These are phyloP conservation scores for Aureobasidium uvarum DNA, from an alignment of 2,329 filamentous ascomycete genomes.

Conservation along the genomic window DNA sequence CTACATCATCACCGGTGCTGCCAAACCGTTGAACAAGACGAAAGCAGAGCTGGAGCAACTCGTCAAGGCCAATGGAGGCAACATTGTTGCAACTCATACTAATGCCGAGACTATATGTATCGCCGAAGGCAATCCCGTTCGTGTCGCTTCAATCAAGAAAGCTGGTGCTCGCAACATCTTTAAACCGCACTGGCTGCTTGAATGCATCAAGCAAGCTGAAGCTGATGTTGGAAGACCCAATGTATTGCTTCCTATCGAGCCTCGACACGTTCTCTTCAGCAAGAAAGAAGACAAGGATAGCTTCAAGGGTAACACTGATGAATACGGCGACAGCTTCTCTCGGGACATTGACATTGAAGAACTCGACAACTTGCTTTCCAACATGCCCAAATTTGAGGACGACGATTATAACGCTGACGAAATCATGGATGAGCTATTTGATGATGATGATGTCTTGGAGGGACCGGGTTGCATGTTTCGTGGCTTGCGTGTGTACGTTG, in stretches of 20 bases:
- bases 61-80: conserved; percentile 80
- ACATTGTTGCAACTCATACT: conserved; percentile 69
- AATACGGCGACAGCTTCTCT: conserved; percentile 78
- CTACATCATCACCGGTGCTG: conserved; percentile 74
- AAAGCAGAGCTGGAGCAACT: conserved; percentile 78
- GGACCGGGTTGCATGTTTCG: conserved; percentile 56
- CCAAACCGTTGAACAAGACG: conserved; percentile 66
- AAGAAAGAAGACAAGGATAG: conserved; percentile 55
- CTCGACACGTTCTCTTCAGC: conserved; percentile 69
- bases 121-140: conserved; percentile 75
- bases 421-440: conserved; percentile 53
- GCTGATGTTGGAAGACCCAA: conserved; percentile 53
- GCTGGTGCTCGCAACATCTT: conserved; percentile 68
- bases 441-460: conserved; percentile 56
- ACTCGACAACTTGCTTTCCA: conserved; percentile 52
- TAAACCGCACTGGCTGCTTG: conserved; percentile 75
- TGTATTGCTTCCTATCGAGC: conserved; percentile 64
- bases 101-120: conserved; percentile 67
- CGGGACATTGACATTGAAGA: conserved; percentile 66
- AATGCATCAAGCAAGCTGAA: conserved; percentile 67
- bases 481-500: conserved; percentile 48
- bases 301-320: conserved; percentile 65
- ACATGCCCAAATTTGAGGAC: conserved; percentile 54
- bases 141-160: conserved; percentile 80
- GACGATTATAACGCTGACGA: conserved; percentile 47